A percentile compares a stretch with the other conserved stretches of the same genome.
Conservation (phyloP, 768 basidiomycete species). For the Fomitopsis serialis region DNA sequence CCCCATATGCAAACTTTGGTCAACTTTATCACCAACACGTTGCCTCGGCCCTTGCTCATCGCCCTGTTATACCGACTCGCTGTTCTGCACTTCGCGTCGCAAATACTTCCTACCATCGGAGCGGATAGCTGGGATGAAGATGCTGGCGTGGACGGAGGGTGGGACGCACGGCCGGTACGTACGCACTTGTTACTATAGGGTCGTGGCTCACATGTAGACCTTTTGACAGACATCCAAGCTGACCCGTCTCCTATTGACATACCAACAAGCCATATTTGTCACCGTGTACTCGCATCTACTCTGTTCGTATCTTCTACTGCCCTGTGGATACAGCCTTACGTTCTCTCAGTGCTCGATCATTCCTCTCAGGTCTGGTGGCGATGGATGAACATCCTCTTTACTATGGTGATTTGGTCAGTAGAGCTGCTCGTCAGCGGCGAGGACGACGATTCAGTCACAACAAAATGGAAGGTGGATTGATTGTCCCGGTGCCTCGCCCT, state of each 20-base stretch:
- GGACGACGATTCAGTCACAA: constrained; percentile 53
- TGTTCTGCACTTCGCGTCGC: constrained; percentile 76
- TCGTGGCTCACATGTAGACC: neutral
- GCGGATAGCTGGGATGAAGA: constrained; percentile 75
- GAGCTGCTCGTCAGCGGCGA: constrained; percentile 78
- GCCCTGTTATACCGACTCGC: constrained; percentile 76
- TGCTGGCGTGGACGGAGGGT: constrained; percentile 54
- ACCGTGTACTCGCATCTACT: constrained; percentile 86
- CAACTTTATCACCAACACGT: constrained; percentile 79
- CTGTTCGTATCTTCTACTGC: constrained; percentile 40
- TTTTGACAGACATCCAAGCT: constrained; percentile 64
- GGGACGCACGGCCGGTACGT: constrained; percentile 71
- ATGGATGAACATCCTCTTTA: constrained; percentile 88
- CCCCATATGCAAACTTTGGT: constrained; percentile 75
- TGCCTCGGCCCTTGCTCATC: constrained; percentile 79
- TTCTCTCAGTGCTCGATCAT: constrained; percentile 60
- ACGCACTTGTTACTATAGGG: neutral
- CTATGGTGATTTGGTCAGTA: constrained; percentile 75
- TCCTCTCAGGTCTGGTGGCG: constrained; percentile 94
- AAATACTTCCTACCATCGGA: constrained; percentile 80
- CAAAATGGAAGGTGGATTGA: constrained; percentile 79
- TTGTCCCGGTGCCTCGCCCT: neutral
- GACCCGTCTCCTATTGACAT: constrained; percentile 70
- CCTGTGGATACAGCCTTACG: neutral
- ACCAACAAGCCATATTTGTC: constrained; percentile 79